Base-by-base conservation (phyloP, 768 basidiomycete genomes). In the Leccinum pellstonianum region DNA sequence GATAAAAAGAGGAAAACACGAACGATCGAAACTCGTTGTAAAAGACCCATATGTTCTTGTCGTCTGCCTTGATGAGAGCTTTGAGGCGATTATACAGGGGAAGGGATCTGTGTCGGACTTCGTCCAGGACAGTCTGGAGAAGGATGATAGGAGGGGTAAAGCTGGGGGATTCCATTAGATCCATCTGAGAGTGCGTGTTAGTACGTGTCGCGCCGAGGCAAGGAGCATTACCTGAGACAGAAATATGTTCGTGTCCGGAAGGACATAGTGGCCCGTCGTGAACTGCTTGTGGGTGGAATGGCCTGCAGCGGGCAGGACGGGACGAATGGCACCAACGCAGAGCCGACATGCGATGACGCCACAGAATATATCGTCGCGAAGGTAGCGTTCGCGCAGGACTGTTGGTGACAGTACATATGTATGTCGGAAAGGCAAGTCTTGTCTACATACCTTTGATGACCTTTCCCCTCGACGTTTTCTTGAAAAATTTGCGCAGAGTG, bases 191-290 rank as follows among this genome's bases (percentile, higher is more conserved):
- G 23, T 5, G 53, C 21, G 25, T n/a, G 66, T 60, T 9, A 62
- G 53, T 50, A 57, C 14, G 14, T 43, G 41, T 50, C 41, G 15
- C 8, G 15, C 11, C 10, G 6, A 25, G 15, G 5, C 9, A 19
- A 57, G 15, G 12, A 2, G 25, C 57, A 54, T 15, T 11, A 73
- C 93, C 80, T 98, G 95, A 15, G 91, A 84, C 12, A 99, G 80
- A 68, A 97, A 93, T 15, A 97, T 85, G 74, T 99, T 99, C 17
- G 96, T 98, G 70, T 99, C 96, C 5, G 95, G 91, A 14, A 99
- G 77, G 27, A 98, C 72, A 68, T 86, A 95, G 68, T 96, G 92
- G 0, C 90, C 91, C 56, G 80, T 68, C 0, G 84, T 79, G 68
- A 83, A 90, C 0, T 73, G 62, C 27, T 78, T 73, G 73, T 95